phyloP scores from a whole-genome alignment of 2,329 filamentous ascomycete genomes.

The Ophiobolus disseminans region DNA sequence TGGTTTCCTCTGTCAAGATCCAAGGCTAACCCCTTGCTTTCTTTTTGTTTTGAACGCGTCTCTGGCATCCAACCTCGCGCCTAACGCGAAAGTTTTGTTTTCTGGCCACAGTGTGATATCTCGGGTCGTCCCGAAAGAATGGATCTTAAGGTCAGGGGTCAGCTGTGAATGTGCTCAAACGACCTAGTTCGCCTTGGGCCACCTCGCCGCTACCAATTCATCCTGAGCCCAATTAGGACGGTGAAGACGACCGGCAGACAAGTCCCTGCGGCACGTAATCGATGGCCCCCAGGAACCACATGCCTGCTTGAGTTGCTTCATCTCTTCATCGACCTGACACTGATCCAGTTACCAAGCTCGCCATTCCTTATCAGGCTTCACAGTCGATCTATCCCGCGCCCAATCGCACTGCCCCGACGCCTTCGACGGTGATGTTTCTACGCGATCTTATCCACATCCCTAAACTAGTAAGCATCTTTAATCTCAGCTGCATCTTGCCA shows the following conservation, averaged over 20 bases:
- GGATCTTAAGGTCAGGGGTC: slow-evolving; percentile 16
- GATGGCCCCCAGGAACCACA: slow-evolving; percentile 3
- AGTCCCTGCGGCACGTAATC: slow-evolving; percentile 9
- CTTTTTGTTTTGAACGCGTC: neutral
- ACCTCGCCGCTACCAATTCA: slow-evolving; percentile 22
- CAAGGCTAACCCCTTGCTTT: neutral
- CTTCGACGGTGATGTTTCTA: slow-evolving; percentile 21
- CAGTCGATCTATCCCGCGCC: slow-evolving; percentile 23
- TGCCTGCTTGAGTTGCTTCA: slow-evolving; percentile 18
- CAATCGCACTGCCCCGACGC: slow-evolving; percentile 22
- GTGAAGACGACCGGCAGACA: slow-evolving; percentile 13
- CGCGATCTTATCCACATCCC: slow-evolving; percentile 34
- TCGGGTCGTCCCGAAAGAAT: slow-evolving; percentile 33
- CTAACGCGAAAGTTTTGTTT: slow-evolving; percentile 3
- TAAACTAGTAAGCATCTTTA: slow-evolving; percentile 41
- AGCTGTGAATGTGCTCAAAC: slow-evolving; percentile 12
- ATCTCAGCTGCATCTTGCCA: slow-evolving; percentile 41
- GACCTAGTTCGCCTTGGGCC: slow-evolving; percentile 18
- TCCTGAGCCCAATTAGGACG: slow-evolving; percentile 19
- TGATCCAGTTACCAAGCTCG: slow-evolving; percentile 22
- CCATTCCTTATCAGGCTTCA: slow-evolving; percentile 25
- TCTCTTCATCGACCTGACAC: slow-evolving; percentile 15
- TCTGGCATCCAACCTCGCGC: neutral
- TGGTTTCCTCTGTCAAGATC: too few relatives aligned
- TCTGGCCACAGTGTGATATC: slow-evolving; percentile 11